phyloP scores from a whole-genome alignment of 352 stramenopile genomes.

The Blastocystis hominis region DNA sequence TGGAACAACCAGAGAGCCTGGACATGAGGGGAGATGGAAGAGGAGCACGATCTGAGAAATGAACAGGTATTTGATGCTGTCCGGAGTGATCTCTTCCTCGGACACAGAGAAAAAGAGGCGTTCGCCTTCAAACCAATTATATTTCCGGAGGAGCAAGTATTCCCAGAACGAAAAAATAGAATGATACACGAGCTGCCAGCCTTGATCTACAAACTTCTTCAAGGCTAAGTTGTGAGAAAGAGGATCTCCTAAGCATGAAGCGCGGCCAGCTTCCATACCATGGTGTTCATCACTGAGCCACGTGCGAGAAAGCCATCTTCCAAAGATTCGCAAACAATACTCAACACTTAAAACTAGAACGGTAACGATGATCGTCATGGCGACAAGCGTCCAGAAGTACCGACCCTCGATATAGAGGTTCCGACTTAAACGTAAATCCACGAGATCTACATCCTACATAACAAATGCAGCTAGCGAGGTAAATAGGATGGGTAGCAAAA shows the following conservation, averaged over 20 bases:
- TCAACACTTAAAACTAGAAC: neutral
- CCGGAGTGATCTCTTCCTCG: neutral
- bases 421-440: neutral
- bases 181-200: conserved; percentile 54
- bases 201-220: conserved; percentile 55
- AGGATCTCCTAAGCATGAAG: conserved; percentile 21
- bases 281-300: conserved; percentile 17
- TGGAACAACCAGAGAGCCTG: conserved; percentile 53
- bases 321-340: neutral
- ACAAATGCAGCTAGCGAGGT: neutral
- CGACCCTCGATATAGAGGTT: neutral
- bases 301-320: neutral
- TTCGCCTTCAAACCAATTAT: conserved; percentile 44
- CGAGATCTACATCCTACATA: neutral
- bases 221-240: conserved; percentile 46
- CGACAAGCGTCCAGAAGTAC: conserved; percentile 7
- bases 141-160: conserved; percentile 1
- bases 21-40: neutral
- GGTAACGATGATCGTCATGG: neutral
- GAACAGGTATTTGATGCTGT: conserved; percentile 20
- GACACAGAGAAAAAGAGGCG: neutral
- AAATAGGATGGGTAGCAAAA: neutral
- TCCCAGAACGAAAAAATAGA: conserved; percentile 21
- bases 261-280: neutral
- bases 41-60: conserved; percentile 33